Evolutionary conservation across 139 green algal species (phyloP), one percentile per base, ranked within the genome.

Genomic region (Micromonas pusilla): DNA sequence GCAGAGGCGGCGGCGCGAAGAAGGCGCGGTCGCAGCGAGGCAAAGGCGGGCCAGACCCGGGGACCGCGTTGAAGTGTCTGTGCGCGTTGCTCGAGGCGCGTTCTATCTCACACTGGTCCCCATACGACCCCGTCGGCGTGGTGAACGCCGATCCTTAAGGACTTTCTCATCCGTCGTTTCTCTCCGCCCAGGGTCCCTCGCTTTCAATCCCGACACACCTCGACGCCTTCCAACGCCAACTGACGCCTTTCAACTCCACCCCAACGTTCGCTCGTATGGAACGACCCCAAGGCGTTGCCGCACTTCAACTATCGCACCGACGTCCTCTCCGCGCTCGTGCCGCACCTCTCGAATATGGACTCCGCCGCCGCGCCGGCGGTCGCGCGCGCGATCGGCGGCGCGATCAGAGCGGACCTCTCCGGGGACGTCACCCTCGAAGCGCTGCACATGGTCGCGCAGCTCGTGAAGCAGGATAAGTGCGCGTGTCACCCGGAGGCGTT

Each of bases 361-460:
- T 28, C 63, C 3, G 39, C 32, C 21, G 20, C 73, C 28, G 76
- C 66, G 34, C 73, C 70, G 16, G 66, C 67, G 21, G 84, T 84
- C 71, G 67, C 63, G 19, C 67, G 81, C 19, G 63, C 82, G 6
- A 53, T 88, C 52, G 30, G 28, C 4, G 6, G 76, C 31, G 13
- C 16, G 2, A 33, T 68, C 52, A 21, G 34, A 16, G 31, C 20
- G 25, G 39, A 60, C 54, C 2, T 80, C n/a, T 45, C 81, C 1
- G 83, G 83, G 6, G 78, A 83, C 0, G 54, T 83, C 5, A 78
- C 72, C 21, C 78, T 91, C 36, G 86, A 92, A 73, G 89, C 87
- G 21, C 86, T 94, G 79, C 91, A 97, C 88, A 88, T 97, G 63
- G 82, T 97, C 38, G 93, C 93, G 3, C 93, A 97, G 73, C 81